Evolutionary conservation across 805 yeast genomes (phyloP).

Genomic region (Kodamaea neixiangensis): DNA sequence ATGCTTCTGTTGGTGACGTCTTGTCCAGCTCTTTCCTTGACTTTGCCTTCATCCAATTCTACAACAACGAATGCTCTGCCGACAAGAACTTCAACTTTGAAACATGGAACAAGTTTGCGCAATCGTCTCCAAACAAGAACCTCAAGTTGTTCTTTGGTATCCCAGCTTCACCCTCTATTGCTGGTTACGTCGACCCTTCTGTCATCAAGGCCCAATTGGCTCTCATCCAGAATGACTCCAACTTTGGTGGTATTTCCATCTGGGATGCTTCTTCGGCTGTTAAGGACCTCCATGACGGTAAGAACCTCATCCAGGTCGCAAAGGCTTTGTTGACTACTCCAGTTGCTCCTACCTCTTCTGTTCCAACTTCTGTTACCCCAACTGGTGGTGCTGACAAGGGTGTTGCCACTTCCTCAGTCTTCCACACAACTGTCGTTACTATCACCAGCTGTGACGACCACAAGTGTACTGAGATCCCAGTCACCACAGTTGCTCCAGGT

Average conservation of each 20-base stretch:
- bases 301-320: background rate
- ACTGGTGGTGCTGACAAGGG: background rate
- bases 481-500: background rate
- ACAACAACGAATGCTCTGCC: constrained; percentile 75
- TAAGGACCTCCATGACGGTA: constrained; percentile 6
- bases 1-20: constrained; percentile 38
- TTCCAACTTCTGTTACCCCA: background rate
- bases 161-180: constrained; percentile 35
- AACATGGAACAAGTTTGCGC: constrained; percentile 55
- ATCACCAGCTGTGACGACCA: background rate
- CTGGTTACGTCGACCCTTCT: constrained; percentile 20
- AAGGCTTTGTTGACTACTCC: background rate
- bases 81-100: constrained; percentile 54
- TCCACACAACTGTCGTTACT: background rate
- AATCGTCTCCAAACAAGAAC: constrained; percentile 48
- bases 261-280: constrained; percentile 36
- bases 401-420: background rate
- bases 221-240: constrained; percentile 16
- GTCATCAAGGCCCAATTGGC: constrained; percentile 13
- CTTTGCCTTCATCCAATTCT: constrained; percentile 82
- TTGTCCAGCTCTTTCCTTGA: constrained; percentile 60
- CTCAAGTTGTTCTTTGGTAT: constrained; percentile 36
- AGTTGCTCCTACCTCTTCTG: background rate
- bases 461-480: background rate
- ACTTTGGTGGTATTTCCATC: constrained; percentile 38